Percentiles rank a stretch among this genome's conserved stretches.
Conservation (phyloP, 768 basidiomycete species). For the Serendipita sp. region DNA sequence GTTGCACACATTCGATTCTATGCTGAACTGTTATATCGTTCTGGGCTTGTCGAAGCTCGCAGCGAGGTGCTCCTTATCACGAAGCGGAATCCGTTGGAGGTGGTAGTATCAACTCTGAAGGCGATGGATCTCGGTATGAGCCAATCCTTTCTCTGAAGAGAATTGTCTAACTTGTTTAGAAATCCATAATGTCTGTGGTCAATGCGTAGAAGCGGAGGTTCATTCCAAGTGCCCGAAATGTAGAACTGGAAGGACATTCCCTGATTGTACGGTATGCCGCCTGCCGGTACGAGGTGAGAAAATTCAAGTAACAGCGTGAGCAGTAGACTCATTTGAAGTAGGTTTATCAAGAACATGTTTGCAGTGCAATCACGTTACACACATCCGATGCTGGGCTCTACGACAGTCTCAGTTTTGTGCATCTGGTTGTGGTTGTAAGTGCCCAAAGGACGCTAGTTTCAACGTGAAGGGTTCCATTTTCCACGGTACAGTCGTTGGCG, state of each 20-base stretch:
- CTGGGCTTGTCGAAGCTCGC: neutral
- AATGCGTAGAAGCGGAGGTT: neutral
- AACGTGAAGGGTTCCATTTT: neutral
- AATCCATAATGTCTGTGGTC: neutral
- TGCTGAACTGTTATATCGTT: neutral
- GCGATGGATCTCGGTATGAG: neutral
- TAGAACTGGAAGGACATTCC: neutral
- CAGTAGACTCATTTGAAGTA: neutral
- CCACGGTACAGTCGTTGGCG: no score
- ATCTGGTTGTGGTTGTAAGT: constrained; percentile 1
- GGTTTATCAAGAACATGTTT: constrained; percentile 1
- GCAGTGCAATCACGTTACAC: neutral
- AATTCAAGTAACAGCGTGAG: neutral
- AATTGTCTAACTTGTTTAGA: neutral
- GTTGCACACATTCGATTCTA: neutral
- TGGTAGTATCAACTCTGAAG: neutral
- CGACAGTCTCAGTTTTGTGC: neutral
- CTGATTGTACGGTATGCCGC: neutral
- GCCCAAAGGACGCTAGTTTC: neutral
- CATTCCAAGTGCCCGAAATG: neutral
- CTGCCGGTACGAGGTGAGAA: neutral
- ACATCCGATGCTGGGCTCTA: neutral
- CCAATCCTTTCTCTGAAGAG: neutral
- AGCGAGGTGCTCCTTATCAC: neutral
- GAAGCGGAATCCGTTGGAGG: neutral